Percentiles rank a stretch among this genome's conserved stretches.
These are phyloP conservation scores for Achaetomiella virescens DNA, from an alignment of 495 filamentous ascomycete genomes.

Conservation along the genomic window DNA sequence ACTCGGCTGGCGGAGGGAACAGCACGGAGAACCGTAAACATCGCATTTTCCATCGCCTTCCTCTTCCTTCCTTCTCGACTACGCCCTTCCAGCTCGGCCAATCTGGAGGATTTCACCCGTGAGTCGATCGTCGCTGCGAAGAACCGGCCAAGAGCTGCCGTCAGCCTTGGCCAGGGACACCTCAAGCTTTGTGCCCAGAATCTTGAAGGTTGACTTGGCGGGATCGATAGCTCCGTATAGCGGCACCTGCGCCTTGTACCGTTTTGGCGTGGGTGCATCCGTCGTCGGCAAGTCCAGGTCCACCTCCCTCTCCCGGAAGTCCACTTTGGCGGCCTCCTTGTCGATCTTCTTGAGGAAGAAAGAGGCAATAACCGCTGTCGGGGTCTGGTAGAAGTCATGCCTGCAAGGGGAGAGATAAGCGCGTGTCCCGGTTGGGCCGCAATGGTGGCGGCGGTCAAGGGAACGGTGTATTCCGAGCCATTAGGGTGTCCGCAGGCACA, in stretches of 20 bases:
- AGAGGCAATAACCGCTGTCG: constrained; percentile 75
- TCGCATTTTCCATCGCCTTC: not conserved
- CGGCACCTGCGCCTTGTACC: constrained; percentile 65
- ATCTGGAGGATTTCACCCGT: constrained; percentile 78
- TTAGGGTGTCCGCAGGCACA: constrained; percentile 22
- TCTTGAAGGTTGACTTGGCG: constrained; percentile 67
- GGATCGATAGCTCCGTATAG: constrained; percentile 73
- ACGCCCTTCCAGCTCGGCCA: constrained; percentile 67
- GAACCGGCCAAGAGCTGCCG: constrained; percentile 79
- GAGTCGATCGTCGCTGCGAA: constrained; percentile 73
- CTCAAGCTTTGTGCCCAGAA: constrained; percentile 94
- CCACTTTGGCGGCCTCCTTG: constrained; percentile 64
- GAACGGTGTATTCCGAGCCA: constrained; percentile 6
- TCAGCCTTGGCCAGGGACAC: constrained; percentile 77
- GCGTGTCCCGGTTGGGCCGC: constrained; percentile 12
- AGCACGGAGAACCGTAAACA: not conserved
- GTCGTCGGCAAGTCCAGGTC: constrained; percentile 75
- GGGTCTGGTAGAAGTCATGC: constrained; percentile 93
- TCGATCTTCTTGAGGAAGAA: constrained; percentile 97
- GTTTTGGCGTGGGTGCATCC: constrained; percentile 62
- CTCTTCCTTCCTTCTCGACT: constrained; percentile 17
- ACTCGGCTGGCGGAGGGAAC: not conserved
- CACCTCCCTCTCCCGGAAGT: constrained; percentile 54
- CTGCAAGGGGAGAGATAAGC: constrained; percentile 35
- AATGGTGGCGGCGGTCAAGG: constrained; percentile 8